phyloP scores from a whole-genome alignment of 495 filamentous ascomycete species.

The Penicillium steckii region DNA sequence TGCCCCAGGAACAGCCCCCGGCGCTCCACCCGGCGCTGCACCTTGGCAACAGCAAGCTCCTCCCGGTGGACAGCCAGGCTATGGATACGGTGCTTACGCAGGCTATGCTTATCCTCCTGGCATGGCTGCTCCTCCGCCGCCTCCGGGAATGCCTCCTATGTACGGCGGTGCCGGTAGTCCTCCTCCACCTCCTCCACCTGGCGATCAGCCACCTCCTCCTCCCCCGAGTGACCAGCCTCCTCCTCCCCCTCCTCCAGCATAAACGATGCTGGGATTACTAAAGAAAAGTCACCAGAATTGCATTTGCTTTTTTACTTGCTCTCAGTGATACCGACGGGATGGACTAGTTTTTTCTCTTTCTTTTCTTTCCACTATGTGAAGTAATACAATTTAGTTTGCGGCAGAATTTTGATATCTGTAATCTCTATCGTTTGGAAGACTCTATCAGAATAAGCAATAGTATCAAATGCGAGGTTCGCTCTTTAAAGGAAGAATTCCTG shows the following conservation, averaged over 20 bases:
- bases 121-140: slow-evolving; percentile 60
- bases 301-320: slow-evolving; percentile 3
- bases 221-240: slow-evolving; percentile 70
- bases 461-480: too few relatives aligned
- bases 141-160: slow-evolving; percentile 56
- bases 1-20: slow-evolving; percentile 50
- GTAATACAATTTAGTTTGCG: slow-evolving; percentile 3
- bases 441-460: too few relatives aligned
- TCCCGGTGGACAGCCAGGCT: slow-evolving; percentile 49
- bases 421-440: not conserved
- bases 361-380: slow-evolving; percentile 3
- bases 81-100: slow-evolving; percentile 53
- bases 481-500: too few relatives aligned
- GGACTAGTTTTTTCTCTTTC: not conserved
- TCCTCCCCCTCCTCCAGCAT: slow-evolving; percentile 62
- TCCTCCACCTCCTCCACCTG: slow-evolving; percentile 62
- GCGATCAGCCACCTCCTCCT: slow-evolving; percentile 65
- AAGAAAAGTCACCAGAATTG: not conserved
- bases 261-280: slow-evolving; percentile 7
- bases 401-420: not conserved
- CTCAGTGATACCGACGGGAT: slow-evolving; percentile 9
- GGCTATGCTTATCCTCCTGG: slow-evolving; percentile 52
- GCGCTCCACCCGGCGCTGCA: slow-evolving; percentile 58
- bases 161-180: slow-evolving; percentile 47
- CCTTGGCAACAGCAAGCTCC: slow-evolving; percentile 69